These are phyloP conservation scores for Echinochloa phyllopogon DNA, from an alignment of 176 grass and related monocot genomes.

Conservation along the genomic window DNA sequence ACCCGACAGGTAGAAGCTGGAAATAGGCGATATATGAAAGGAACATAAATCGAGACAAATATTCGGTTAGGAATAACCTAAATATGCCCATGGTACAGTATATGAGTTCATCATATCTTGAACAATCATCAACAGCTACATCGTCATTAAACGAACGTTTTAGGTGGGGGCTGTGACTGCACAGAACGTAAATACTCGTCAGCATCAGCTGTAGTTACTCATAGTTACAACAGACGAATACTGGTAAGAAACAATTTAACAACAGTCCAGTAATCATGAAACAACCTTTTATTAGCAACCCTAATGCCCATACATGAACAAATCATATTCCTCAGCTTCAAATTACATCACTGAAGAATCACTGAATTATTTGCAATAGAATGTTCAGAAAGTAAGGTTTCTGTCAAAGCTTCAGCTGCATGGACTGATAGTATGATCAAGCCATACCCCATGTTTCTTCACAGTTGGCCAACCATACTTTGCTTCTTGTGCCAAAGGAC, in stretches of 20 bases:
- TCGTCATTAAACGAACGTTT: background rate
- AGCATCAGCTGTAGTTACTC: conserved; percentile 2
- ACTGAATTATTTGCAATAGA: background rate
- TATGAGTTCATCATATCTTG: no score
- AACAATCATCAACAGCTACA: no score
- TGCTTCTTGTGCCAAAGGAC: conserved; percentile 83
- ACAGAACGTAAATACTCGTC: background rate
- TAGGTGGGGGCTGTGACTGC: background rate
- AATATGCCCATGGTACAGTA: no score
- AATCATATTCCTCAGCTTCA: conserved; percentile 12
- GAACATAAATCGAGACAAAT: no score
- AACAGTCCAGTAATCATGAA: background rate
- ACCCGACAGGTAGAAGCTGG: no score
- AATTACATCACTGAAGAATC: background rate
- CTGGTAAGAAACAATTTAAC: background rate
- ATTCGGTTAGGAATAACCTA: no score
- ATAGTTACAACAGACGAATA: background rate
- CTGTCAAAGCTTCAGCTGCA: background rate
- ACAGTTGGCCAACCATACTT: conserved; percentile 50
- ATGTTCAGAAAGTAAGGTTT: background rate
- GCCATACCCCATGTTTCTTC: background rate
- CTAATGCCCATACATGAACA: background rate
- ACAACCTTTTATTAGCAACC: background rate
- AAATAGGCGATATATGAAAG: no score
- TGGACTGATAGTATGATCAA: background rate